Evolutionary conservation across 2,329 filamentous ascomycete species (phyloP), one percentile per base, ranked within the genome.

Genomic region (Trichoderma sp.): DNA sequence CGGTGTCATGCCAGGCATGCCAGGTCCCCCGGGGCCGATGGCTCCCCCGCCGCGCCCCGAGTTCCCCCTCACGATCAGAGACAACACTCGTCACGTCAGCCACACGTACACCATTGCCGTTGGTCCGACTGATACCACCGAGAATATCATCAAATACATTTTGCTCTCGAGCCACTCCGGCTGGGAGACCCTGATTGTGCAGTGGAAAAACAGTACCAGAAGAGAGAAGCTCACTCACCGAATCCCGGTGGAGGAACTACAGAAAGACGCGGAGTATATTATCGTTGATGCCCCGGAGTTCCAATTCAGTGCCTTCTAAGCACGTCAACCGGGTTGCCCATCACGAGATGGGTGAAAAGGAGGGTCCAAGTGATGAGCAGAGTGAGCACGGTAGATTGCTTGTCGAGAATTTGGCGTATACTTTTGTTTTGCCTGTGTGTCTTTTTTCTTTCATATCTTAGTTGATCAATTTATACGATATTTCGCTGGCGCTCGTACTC

Each of bases 181-280:
- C 7, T 5, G 3, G 52, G 64, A 70, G 67, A 72, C 71, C 64
- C 71, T 74, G 3, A 9, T 72, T 28, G 73, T 76, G 34, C 69
- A 69, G 44, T 76, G 73, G 75, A 45, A 66, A 14, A 67, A 73
- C n/a, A n/a, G n/a, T 58, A 73, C 70, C 17, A 66, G 59, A 7
- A 50, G 43, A 3, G 72, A 75, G 66, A 52, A 48, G 7, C 67
- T 76, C 14, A 69, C 69, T 30, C 28, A 1, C 44, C 64, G 67
- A 15, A 65, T 74, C 5, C 61, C 67, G 15, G 44, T 75, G 54
- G 54, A 65, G 5, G 71, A 74, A 24, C 47, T 76, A 24, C 58
- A 64, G 43, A 55, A 59, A 9, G 54, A 63, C 15, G 72, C 66
- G 2, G 62, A 63, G 24, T 68, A 65, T 51, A 67, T 76, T 1